Percentiles rank a stretch among this genome's conserved stretches.
Evolutionary conservation across 805 yeast species (phyloP).

Genomic region (Yarrowia sp.): DNA sequence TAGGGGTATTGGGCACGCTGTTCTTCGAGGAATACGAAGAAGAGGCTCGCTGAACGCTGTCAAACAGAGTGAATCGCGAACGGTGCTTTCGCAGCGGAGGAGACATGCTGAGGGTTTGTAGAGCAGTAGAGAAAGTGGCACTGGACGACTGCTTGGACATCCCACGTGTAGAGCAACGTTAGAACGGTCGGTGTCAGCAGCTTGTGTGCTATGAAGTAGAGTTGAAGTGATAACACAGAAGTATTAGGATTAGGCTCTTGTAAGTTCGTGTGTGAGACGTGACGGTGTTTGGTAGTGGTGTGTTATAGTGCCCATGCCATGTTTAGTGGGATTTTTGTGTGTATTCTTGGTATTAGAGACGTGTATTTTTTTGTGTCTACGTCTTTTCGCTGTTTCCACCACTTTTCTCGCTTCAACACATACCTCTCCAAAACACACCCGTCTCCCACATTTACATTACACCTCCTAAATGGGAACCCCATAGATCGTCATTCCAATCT

Average conservation of each 20-base stretch:
- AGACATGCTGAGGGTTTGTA: constrained; percentile 7
- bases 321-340: too few species aligned
- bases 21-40: neutral
- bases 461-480: neutral
- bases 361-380: too few species aligned
- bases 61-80: constrained; percentile 12
- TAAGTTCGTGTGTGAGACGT: too few species aligned
- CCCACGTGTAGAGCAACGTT: neutral
- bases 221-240: too few species aligned
- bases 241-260: too few species aligned
- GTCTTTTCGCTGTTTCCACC: too few species aligned
- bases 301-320: too few species aligned
- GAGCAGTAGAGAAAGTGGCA: neutral
- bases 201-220: neutral
- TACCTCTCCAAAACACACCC: neutral
- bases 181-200: neutral
- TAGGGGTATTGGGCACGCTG: neutral
- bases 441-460: neutral
- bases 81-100: constrained; percentile 1
- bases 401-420: neutral
- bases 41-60: constrained; percentile 11
- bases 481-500: neutral
- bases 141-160: constrained; percentile 13
- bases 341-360: too few species aligned
- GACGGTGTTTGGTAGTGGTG: too few species aligned